Conservation (phyloP, 106 monocot genomes). For the Narthecium ossifragum region DNA sequence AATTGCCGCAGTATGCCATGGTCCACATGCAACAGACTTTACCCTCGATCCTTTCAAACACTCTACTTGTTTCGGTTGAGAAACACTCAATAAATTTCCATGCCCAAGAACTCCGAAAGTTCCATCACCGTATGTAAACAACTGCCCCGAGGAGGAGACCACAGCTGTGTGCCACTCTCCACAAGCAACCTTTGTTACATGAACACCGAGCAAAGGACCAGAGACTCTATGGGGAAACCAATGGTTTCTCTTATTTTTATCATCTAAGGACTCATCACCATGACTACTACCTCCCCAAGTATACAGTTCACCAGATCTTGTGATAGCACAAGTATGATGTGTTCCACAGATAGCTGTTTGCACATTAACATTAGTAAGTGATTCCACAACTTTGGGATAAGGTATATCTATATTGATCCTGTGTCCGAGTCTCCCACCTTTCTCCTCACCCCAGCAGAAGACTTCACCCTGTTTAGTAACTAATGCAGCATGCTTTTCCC, state of each 20-base stretch:
- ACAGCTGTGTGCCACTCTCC: constrained; percentile 60
- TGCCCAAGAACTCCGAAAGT: constrained; percentile 65
- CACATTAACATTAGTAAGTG: constrained; percentile 22
- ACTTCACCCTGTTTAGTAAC: constrained; percentile 53
- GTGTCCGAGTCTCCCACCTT: constrained; percentile 46
- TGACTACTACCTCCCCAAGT: constrained; percentile 39
- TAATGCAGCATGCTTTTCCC: constrained; percentile 55
- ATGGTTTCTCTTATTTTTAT: constrained; percentile 17
- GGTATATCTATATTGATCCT: constrained; percentile 29
- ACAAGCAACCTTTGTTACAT: constrained; percentile 40
- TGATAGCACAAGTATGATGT: constrained; percentile 42
- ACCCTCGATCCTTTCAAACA: constrained; percentile 39
- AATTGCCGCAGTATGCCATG: constrained; percentile 61
- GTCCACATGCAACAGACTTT: constrained; percentile 56
- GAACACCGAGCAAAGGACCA: constrained; percentile 23
- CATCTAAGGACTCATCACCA: constrained; percentile 5
- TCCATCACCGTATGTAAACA: constrained; percentile 68
- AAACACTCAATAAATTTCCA: constrained; percentile 35
- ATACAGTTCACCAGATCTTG: constrained; percentile 53
- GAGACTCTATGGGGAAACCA: constrained; percentile 53
- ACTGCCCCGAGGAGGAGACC: constrained; percentile 32
- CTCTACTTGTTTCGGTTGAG: constrained; percentile 52
- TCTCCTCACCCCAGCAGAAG: constrained; percentile 56
- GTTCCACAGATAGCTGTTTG: constrained; percentile 34
- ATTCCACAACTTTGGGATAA: constrained; percentile 42